Evolutionary conservation across 1,139 yeast species (phyloP).

Genomic region (Suhomyces taliae): DNA sequence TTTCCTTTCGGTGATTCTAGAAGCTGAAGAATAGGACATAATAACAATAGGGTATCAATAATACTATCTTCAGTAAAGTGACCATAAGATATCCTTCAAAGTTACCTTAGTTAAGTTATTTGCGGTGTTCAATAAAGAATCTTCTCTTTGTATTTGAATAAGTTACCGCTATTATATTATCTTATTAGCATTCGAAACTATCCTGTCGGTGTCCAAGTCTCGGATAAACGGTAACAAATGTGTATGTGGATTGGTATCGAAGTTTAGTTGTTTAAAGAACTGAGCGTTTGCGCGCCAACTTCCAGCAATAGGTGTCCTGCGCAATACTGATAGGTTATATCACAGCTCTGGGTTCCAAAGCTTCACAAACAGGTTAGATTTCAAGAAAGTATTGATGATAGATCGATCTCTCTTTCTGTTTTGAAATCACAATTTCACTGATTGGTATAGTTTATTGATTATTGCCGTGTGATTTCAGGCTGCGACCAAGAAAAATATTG

Average conservation of each 20-base stretch:
- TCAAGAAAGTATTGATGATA: too few relatives aligned
- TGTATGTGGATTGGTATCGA: background rate
- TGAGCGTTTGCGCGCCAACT: too few relatives aligned
- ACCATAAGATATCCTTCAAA: background rate
- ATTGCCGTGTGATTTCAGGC: background rate
- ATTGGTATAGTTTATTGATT: background rate
- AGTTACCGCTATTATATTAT: background rate
- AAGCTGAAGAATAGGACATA: conserved; percentile 7
- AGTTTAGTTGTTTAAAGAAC: background rate
- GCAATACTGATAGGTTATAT: too few relatives aligned
- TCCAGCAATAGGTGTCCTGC: too few relatives aligned
- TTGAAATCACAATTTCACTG: too few relatives aligned
- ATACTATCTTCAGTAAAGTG: background rate
- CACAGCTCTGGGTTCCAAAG: too few relatives aligned
- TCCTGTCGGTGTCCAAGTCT: background rate
- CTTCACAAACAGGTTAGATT: too few relatives aligned
- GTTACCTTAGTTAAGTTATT: too few relatives aligned
- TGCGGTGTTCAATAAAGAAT: too few relatives aligned
- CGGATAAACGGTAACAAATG: background rate
- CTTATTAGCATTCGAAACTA: background rate
- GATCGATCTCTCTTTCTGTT: too few relatives aligned
- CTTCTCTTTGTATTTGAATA: too few relatives aligned
- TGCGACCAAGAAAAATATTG: background rate
- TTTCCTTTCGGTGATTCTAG: conserved; percentile 27
- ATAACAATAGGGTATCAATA: background rate